Evolutionary conservation across 345 rosid genomes (phyloP).

Genomic region (Citrus hindsii): DNA sequence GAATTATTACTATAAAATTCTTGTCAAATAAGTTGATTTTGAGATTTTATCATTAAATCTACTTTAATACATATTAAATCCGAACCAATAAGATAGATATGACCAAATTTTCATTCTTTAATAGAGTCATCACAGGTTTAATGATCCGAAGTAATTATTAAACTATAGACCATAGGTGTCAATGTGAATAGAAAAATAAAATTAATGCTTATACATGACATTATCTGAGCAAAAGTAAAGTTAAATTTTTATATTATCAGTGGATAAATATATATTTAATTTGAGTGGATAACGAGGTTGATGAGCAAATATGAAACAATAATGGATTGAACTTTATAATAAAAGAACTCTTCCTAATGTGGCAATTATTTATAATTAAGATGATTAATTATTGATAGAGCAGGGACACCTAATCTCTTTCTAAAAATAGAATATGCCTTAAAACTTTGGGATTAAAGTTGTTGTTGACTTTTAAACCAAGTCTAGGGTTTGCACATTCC

Average conservation of each 20-base stretch:
- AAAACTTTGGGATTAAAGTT: background rate
- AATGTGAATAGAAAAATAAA: too few relatives aligned
- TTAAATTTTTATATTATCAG: background rate
- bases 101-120: too few relatives aligned
- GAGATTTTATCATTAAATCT: too few relatives aligned
- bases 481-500: conserved; percentile 10
- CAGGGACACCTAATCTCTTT: conserved; percentile 6
- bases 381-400: background rate
- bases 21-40: background rate
- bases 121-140: too few relatives aligned
- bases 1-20: too few relatives aligned
- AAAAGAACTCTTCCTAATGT: background rate
- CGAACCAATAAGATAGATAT: background rate
- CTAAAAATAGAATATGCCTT: background rate
- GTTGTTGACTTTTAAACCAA: background rate
- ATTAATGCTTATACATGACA: background rate
- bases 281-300: background rate
- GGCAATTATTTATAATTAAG: conserved; percentile 1
- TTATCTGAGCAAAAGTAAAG: background rate
- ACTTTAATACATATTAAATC: too few relatives aligned
- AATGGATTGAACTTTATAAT: background rate
- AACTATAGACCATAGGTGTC: background rate
- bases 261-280: background rate
- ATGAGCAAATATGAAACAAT: background rate
- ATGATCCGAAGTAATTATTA: too few relatives aligned